phyloP scores from a whole-genome alignment of 805 yeast species.

The Wickerhamiella allomyrinae region DNA sequence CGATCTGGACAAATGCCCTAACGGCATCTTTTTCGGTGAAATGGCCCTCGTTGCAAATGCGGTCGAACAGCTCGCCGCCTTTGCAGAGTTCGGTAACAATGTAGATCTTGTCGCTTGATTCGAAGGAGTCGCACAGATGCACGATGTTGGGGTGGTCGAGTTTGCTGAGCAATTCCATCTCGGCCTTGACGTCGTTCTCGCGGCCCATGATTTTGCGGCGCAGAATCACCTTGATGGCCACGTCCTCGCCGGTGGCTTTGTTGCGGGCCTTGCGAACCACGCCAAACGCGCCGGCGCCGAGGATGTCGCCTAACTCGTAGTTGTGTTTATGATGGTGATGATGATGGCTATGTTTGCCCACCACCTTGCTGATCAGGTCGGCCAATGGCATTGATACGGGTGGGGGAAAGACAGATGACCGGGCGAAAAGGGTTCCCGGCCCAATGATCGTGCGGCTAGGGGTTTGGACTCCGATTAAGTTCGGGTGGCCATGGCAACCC shows the following conservation, averaged over 20 bases:
- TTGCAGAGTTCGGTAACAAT: slow-evolving; percentile 89
- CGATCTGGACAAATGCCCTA: slow-evolving; percentile 52
- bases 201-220: slow-evolving; percentile 74
- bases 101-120: slow-evolving; percentile 79
- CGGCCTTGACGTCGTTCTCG: slow-evolving; percentile 66
- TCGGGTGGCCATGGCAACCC: too few species aligned
- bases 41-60: slow-evolving; percentile 65
- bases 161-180: slow-evolving; percentile 51
- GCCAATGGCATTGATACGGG: slow-evolving; percentile 3
- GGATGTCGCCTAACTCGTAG: slow-evolving; percentile 65
- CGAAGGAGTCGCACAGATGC: slow-evolving; percentile 86
- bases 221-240: slow-evolving; percentile 78
- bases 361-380: slow-evolving; percentile 34
- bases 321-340: slow-evolving; percentile 46
- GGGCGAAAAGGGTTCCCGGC: too few species aligned
- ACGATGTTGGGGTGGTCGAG: slow-evolving; percentile 77
- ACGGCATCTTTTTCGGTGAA: slow-evolving; percentile 87
- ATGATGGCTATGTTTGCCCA: slow-evolving; percentile 63
- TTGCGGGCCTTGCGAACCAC: slow-evolving; percentile 66
- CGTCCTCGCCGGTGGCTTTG: slow-evolving; percentile 43
- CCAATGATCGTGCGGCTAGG: too few species aligned
- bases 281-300: slow-evolving; percentile 95
- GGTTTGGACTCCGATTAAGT: too few species aligned
- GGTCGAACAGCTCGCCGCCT: slow-evolving; percentile 89
- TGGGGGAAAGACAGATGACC: too few species aligned